These are phyloP conservation scores for Trichocladium uniseriatum DNA, from an alignment of 495 filamentous ascomycete genomes.

Conservation along the genomic window DNA sequence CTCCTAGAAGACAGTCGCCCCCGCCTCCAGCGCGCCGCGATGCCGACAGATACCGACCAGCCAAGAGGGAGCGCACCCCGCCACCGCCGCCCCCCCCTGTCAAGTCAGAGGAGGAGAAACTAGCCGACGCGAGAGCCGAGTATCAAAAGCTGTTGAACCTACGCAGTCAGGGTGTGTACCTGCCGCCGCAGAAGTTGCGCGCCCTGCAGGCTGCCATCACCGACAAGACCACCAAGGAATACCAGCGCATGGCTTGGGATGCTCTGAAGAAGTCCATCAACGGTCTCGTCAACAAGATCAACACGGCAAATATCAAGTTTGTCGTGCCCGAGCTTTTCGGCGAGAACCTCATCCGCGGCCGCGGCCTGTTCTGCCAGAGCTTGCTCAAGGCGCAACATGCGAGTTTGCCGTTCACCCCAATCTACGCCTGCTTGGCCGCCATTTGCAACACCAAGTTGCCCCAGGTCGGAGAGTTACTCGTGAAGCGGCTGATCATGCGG, in stretches of 20 bases:
- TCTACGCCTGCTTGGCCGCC: slow-evolving; percentile 88
- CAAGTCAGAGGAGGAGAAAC: slow-evolving; percentile 76
- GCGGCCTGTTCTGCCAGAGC: slow-evolving; percentile 85
- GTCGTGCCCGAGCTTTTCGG: slow-evolving; percentile 92
- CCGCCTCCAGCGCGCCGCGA: slow-evolving; percentile 25
- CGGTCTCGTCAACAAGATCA: slow-evolving; percentile 97
- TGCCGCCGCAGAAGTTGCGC: slow-evolving; percentile 82
- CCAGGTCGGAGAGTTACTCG: slow-evolving; percentile 81
- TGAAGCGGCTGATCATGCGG: slow-evolving; percentile 78
- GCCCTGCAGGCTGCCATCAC: slow-evolving; percentile 95
- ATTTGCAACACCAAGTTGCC: slow-evolving; percentile 98
- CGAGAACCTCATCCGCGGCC: slow-evolving; percentile 85
- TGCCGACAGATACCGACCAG: slow-evolving; percentile 37
- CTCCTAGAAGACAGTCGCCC: slow-evolving; percentile 19
- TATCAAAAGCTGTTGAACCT: slow-evolving; percentile 84
- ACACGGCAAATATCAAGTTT: slow-evolving; percentile 91
- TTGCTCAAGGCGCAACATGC: slow-evolving; percentile 97
- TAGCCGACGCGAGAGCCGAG: slow-evolving; percentile 69
- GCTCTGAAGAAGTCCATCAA: slow-evolving; percentile 98
- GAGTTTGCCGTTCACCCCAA: slow-evolving; percentile 91
- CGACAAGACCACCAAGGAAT: slow-evolving; percentile 91
- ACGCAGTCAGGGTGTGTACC: slow-evolving; percentile 91
- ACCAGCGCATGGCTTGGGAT: slow-evolving; percentile 98
- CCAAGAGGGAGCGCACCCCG: slow-evolving; percentile 28
- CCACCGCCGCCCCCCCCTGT: slow-evolving; percentile 38